A percentile compares a stretch with the other conserved stretches of the same genome.
These are phyloP conservation scores for Saccharomycopsis crataegensis DNA, from an alignment of 1,139 yeast genomes.

Conservation along the genomic window DNA sequence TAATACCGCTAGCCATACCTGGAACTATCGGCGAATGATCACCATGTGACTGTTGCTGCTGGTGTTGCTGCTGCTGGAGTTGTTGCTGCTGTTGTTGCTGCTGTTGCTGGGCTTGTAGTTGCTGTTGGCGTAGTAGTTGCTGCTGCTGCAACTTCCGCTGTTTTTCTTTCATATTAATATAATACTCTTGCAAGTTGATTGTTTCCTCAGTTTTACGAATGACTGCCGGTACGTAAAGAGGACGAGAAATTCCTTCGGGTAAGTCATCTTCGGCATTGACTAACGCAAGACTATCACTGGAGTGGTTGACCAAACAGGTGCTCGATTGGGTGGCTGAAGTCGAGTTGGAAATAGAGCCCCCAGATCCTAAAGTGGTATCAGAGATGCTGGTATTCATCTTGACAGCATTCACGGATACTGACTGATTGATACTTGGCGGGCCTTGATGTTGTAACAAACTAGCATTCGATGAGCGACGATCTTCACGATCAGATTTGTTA, in stretches of 20 bases:
- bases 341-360: neutral
- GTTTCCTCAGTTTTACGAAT: conserved; percentile 18
- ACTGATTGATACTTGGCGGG: neutral
- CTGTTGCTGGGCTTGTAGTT: conserved; percentile 1
- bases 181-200: conserved; percentile 15
- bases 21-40: no score
- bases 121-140: conserved; percentile 4
- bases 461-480: no score
- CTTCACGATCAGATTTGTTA: no score
- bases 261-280: conserved; percentile 9
- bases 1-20: neutral
- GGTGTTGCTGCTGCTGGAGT: neutral
- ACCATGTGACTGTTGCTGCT: neutral
- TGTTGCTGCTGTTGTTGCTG: neutral
- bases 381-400: neutral
- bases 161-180: conserved; percentile 13
- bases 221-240: conserved; percentile 20
- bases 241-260: conserved; percentile 18
- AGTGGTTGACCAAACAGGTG: neutral
- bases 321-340: neutral
- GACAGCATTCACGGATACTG: neutral
- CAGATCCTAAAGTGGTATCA: neutral
- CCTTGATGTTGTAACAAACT: neutral
- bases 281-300: neutral
- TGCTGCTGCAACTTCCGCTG: conserved; percentile 7